Evolutionary conservation across 75 land plant genomes (phyloP).

Genomic region (Selaginella moellendorffii): DNA sequence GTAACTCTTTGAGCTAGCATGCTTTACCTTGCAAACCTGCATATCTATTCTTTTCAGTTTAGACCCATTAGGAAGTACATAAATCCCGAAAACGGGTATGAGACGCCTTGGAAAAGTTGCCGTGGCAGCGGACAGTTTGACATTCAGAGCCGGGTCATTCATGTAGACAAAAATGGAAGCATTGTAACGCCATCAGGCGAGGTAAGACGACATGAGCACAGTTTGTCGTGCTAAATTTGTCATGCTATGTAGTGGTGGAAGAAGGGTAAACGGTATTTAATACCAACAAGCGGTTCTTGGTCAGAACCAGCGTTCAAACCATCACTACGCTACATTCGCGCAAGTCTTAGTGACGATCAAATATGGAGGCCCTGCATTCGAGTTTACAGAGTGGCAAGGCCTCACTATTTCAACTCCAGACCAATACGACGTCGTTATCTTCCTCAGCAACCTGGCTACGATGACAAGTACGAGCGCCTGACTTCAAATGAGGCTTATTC

Average conservation of each 20-base stretch:
- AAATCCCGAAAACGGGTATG: background rate
- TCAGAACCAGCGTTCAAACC: background rate
- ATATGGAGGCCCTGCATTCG: background rate
- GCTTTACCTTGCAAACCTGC: background rate
- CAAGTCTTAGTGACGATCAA: background rate
- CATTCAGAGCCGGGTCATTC: background rate
- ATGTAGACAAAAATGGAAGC: background rate
- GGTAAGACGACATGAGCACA: background rate
- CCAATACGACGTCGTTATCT: background rate
- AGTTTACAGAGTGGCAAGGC: background rate
- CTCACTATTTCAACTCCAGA: background rate
- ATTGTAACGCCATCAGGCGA: background rate
- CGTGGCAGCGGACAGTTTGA: background rate
- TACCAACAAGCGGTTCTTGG: background rate
- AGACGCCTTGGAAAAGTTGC: background rate
- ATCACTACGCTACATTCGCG: background rate
- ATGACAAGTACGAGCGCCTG: background rate
- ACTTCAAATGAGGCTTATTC: background rate
- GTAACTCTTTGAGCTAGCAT: too few relatives aligned
- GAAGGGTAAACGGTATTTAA: background rate
- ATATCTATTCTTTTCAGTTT: background rate
- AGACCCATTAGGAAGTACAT: background rate
- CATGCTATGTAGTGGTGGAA: background rate
- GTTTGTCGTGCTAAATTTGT: background rate
- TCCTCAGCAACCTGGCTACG: background rate